Evolutionary conservation across 2,329 filamentous ascomycete species (phyloP), one percentile per base, ranked within the genome.

Genomic region (Penicillium janthinellum): DNA sequence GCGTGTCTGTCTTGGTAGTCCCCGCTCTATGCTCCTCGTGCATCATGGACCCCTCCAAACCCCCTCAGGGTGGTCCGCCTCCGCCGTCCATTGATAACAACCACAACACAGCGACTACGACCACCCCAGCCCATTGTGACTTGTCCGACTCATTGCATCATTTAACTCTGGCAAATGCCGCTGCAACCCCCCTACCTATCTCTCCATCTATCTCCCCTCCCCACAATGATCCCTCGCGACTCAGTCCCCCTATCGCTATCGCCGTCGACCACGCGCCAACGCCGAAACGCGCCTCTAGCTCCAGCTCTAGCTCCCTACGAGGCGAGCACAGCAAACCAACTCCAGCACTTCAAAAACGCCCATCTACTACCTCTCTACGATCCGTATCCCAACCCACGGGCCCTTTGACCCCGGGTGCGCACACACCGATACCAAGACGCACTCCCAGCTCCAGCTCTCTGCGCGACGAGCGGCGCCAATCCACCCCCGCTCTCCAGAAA

Each of bases 301-400:
- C 72, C 47, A 68, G 57, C 44, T 77, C 49, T n/a, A 52, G 2
- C n/a, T 76, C 76, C 15, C 54, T 76, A 55, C 71, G 71, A 55
- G 74, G 78, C 54, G 75, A 78, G 44, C 71, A 70, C 58, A 67
- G 72, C 54, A 69, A 67, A 42, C 77, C 75, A 11, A 67, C 64
- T 8, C 66, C 72, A 10, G 68, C 67, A 14, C 55, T 79, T 35
- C 71, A 78, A 41, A 78, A 79, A 47, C 73, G 73, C 22, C 64
- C 69, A 20, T 79, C 77, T 1, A 67, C 67, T 12, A 71, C 69
- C 11, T 79, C 77, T 5, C 61, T 79, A 48, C 73, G 76, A 53
- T 78, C 76, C 0, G 49, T 52, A 1, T 52, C 49, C 15, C 37
- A 41, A 17, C 35, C 49, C 6, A 28, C 20, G 4, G 49, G 5